Percentiles rank a stretch among this genome's conserved stretches.
Conservation (phyloP, 352 stramenopile genomes). For the Phytophthora colocasiae region DNA sequence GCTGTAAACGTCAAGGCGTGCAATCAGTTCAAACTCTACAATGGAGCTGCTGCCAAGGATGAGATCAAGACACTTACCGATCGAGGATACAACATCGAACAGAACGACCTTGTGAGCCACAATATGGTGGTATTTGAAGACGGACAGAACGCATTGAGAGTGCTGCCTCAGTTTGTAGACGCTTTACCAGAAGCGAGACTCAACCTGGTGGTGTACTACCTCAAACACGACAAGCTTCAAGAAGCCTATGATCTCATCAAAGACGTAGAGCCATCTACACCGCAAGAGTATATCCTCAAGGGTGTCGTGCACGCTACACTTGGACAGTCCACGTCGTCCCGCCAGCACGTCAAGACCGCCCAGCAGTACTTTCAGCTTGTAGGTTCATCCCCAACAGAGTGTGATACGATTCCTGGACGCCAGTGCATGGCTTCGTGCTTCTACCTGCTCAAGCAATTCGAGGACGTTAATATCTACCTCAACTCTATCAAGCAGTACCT, state of each 20-base stretch:
- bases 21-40: constrained; percentile 98
- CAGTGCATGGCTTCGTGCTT: constrained; percentile 98
- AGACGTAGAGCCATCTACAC: constrained; percentile 93
- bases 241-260: constrained; percentile 96
- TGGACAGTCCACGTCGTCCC: constrained; percentile 86
- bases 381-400: constrained; percentile 94
- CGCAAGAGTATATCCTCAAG: constrained; percentile 93
- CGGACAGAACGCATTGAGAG: constrained; percentile 92
- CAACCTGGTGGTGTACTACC: constrained; percentile 96
- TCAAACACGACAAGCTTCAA: constrained; percentile 93
- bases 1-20: constrained; percentile 97
- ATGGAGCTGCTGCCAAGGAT: constrained; percentile 95
- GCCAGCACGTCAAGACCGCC: constrained; percentile 94
- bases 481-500: constrained; percentile 96
- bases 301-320: constrained; percentile 93
- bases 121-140: constrained; percentile 97
- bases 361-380: constrained; percentile 96
- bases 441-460: constrained; percentile 96
- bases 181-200: constrained; percentile 94
- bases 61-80: constrained; percentile 94
- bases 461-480: constrained; percentile 97
- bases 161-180: constrained; percentile 93
- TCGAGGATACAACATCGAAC: constrained; percentile 87
- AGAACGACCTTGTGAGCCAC: constrained; percentile 96
- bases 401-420: constrained; percentile 96